phyloP scores from a whole-genome alignment of 2,329 filamentous ascomycete species.

The Exophiala sp. region DNA sequence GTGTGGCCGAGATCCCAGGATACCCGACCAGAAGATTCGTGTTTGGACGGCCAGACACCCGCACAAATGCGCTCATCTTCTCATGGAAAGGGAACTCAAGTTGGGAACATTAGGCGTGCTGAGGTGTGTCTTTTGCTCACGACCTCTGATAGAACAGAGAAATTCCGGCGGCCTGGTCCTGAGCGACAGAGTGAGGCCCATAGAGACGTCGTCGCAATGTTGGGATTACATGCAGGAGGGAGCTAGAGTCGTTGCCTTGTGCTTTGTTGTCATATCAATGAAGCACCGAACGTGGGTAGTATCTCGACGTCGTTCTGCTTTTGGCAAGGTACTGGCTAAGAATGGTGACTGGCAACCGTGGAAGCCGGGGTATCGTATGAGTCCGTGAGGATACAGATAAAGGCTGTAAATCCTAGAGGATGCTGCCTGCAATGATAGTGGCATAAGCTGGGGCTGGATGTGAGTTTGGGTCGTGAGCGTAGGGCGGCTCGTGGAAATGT shows the following conservation, averaged over 20 bases:
- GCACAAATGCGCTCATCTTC: constrained; percentile 72
- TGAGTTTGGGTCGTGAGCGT: background rate
- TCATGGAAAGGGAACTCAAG: constrained; percentile 18
- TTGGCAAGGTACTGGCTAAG: background rate
- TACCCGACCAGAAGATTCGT: constrained; percentile 95
- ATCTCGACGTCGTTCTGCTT: background rate
- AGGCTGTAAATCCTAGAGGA: background rate
- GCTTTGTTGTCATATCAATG: constrained; percentile 16
- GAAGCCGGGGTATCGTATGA: no score
- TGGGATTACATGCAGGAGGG: constrained; percentile 14
- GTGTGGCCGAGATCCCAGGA: constrained; percentile 91
- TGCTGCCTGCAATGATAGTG: background rate
- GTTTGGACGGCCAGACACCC: constrained; percentile 95
- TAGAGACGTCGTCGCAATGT: constrained; percentile 18
- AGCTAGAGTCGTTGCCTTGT: constrained; percentile 1
- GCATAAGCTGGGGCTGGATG: background rate
- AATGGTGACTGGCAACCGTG: no score
- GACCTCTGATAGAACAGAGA: constrained; percentile 9
- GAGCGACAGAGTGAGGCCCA: constrained; percentile 25
- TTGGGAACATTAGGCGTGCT: constrained; percentile 19
- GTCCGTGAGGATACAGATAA: background rate
- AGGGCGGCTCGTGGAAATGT: background rate
- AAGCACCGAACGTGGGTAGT: constrained; percentile 3
- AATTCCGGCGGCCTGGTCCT: constrained; percentile 21
- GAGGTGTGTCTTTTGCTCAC: constrained; percentile 11